phyloP scores from a whole-genome alignment of 768 basidiomycete genomes.

The Suillus ampliporus region DNA sequence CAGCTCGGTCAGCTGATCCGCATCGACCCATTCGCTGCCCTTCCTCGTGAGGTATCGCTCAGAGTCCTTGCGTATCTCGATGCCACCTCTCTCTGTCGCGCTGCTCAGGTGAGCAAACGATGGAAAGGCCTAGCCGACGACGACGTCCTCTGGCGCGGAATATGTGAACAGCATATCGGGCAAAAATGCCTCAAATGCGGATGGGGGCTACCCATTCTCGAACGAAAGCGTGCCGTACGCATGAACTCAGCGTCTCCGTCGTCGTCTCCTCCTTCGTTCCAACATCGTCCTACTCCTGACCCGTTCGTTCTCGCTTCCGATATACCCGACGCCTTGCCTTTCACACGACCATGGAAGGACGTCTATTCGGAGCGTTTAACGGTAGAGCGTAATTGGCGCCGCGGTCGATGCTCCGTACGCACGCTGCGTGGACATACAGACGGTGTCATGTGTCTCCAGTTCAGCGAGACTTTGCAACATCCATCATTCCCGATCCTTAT shows the following conservation, averaged over 20 bases:
- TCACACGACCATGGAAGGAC: slow-evolving; percentile 95
- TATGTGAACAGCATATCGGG: slow-evolving; percentile 98
- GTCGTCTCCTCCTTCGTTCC: slow-evolving; percentile 20
- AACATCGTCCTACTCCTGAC: slow-evolving; percentile 9
- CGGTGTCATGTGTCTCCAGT: slow-evolving; percentile 97
- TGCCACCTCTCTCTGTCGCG: slow-evolving; percentile 90
- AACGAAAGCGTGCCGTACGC: slow-evolving; percentile 63
- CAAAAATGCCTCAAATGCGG: slow-evolving; percentile 97
- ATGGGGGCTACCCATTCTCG: slow-evolving; percentile 93
- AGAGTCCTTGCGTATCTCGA: slow-evolving; percentile 90
- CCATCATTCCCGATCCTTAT: slow-evolving; percentile 93
- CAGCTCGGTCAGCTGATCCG: slow-evolving; percentile 92
- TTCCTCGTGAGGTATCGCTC: slow-evolving; percentile 90
- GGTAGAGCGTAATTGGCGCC: slow-evolving; percentile 96
- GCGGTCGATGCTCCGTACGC: slow-evolving; percentile 85
- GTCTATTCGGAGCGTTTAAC: slow-evolving; percentile 98
- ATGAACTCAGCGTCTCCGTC: slow-evolving; percentile 45
- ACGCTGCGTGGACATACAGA: slow-evolving; percentile 93
- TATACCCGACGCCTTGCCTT: slow-evolving; percentile 38
- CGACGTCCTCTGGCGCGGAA: slow-evolving; percentile 92
- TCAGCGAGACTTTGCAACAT: slow-evolving; percentile 81
- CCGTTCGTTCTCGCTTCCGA: slow-evolving; percentile 28
- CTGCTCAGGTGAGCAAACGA: slow-evolving; percentile 84
- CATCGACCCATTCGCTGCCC: slow-evolving; percentile 89
- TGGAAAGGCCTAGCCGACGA: slow-evolving; percentile 95